Evolutionary conservation across 768 basidiomycete species (phyloP).

Genomic region (Steccherinum ochraceum): DNA sequence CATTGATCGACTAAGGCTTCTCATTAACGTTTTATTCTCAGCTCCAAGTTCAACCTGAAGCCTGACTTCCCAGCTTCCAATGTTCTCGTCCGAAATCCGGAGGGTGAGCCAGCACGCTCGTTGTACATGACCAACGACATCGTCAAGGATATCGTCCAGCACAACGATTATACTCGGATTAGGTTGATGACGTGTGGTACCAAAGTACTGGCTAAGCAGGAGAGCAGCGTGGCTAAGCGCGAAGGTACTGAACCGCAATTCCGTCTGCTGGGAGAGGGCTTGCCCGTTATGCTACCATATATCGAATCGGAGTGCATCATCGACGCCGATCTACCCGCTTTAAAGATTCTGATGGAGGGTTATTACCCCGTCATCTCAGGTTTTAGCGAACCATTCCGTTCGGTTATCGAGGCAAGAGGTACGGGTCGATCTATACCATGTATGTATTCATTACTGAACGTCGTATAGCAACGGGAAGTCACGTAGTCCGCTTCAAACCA

Average conservation of each 20-base stretch:
- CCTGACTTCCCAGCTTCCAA: slow-evolving; percentile 67
- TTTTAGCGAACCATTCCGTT: slow-evolving; percentile 56
- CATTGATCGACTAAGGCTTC: neutral
- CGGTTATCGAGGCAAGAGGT: slow-evolving; percentile 49
- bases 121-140: slow-evolving; percentile 85
- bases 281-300: slow-evolving; percentile 81
- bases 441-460: neutral
- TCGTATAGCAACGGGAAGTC: slow-evolving; percentile 55
- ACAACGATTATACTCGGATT: slow-evolving; percentile 80
- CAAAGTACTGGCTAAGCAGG: slow-evolving; percentile 89
- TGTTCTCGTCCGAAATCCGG: slow-evolving; percentile 83
- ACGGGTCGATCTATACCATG: slow-evolving; percentile 15
- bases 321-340: slow-evolving; percentile 42
- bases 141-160: slow-evolving; percentile 70
- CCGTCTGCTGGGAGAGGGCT: slow-evolving; percentile 77
- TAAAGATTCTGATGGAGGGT: slow-evolving; percentile 65
- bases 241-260: slow-evolving; percentile 55
- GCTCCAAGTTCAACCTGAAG: slow-evolving; percentile 65
- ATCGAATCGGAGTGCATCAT: slow-evolving; percentile 60
- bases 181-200: slow-evolving; percentile 91
- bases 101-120: slow-evolving; percentile 63
- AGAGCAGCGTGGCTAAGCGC: slow-evolving; percentile 44
- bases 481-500: slow-evolving; percentile 63
- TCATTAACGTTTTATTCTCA: slow-evolving; percentile 23
- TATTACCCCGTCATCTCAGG: slow-evolving; percentile 73